Conservation (phyloP, 2,329 filamentous ascomycete species). For the Phaeosphaeria sp. region DNA sequence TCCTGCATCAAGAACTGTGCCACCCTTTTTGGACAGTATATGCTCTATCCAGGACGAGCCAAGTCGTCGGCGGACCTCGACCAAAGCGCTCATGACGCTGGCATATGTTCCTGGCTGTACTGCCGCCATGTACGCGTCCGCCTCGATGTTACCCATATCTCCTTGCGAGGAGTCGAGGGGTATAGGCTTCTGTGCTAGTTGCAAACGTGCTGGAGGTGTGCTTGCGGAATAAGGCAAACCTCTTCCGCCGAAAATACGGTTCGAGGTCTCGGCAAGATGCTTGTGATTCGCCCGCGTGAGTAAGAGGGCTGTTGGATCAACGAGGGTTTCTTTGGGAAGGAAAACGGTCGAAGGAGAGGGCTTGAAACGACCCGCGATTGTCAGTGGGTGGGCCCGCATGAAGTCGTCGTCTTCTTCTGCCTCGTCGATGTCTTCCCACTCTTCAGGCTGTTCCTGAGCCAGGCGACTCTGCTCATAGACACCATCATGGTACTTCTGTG, state of each 20-base stretch:
- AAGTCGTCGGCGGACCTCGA: slow-evolving; percentile 75
- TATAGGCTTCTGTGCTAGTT: slow-evolving; percentile 67
- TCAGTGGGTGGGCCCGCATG: slow-evolving; percentile 74
- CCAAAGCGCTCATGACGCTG: slow-evolving; percentile 69
- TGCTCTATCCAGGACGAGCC: slow-evolving; percentile 73
- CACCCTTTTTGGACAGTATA: slow-evolving; percentile 64
- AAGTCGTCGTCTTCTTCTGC: slow-evolving; percentile 47
- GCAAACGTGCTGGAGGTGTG: slow-evolving; percentile 61
- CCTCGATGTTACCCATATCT: slow-evolving; percentile 76
- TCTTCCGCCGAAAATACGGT: slow-evolving; percentile 76
- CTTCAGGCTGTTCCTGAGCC: slow-evolving; percentile 51
- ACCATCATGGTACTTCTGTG: slow-evolving; percentile 38
- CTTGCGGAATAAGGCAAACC: slow-evolving; percentile 80
- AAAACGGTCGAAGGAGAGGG: slow-evolving; percentile 76
- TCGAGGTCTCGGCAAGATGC: slow-evolving; percentile 76
- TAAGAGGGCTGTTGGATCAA: slow-evolving; percentile 72
- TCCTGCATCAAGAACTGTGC: slow-evolving; percentile 75
- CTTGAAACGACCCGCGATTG: slow-evolving; percentile 73
- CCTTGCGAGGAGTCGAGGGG: slow-evolving; percentile 68
- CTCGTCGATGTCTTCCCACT: slow-evolving; percentile 35
- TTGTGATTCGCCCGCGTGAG: slow-evolving; percentile 69
- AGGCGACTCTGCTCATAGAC: slow-evolving; percentile 52
- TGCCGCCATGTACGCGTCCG: slow-evolving; percentile 73
- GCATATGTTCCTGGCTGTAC: slow-evolving; percentile 76
- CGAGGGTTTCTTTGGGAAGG: slow-evolving; percentile 73